Evolutionary conservation across 331 rosid species (phyloP).

Genomic region (Dryas integrifolia): DNA sequence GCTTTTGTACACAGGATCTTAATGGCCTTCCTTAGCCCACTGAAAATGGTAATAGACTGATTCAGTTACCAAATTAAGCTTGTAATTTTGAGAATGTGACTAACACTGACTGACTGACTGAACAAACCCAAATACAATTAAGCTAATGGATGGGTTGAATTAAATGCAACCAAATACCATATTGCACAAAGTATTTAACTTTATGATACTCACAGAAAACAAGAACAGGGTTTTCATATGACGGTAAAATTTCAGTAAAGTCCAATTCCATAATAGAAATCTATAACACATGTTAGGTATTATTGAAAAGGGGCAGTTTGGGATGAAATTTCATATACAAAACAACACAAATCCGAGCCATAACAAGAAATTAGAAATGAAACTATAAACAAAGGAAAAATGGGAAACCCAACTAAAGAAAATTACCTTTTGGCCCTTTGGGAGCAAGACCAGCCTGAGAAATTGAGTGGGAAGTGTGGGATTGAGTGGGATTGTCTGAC

Average conservation of each 20-base stretch:
- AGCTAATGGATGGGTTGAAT: neutral
- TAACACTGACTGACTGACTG: neutral
- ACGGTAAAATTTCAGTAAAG: neutral
- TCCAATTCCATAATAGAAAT: neutral
- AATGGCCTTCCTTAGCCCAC: constrained; percentile 7
- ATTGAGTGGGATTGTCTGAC: neutral
- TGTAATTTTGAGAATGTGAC: neutral
- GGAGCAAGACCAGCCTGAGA: constrained; percentile 2
- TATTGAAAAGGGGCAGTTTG: neutral
- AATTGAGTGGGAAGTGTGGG: neutral
- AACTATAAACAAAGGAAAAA: neutral
- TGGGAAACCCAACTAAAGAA: neutral
- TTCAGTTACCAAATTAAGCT: neutral
- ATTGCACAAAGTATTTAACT: neutral
- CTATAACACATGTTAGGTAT: neutral
- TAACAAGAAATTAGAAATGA: neutral
- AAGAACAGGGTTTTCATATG: neutral
- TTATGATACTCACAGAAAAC: neutral
- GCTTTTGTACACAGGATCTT: neutral
- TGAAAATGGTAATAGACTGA: neutral
- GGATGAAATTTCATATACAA: neutral
- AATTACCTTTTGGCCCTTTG: neutral
- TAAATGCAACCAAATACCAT: neutral
- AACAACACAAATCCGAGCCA: neutral
- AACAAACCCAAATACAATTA: neutral